phyloP scores from a whole-genome alignment of 2,329 filamentous ascomycete genomes.

The Aureobasidium sp. region DNA sequence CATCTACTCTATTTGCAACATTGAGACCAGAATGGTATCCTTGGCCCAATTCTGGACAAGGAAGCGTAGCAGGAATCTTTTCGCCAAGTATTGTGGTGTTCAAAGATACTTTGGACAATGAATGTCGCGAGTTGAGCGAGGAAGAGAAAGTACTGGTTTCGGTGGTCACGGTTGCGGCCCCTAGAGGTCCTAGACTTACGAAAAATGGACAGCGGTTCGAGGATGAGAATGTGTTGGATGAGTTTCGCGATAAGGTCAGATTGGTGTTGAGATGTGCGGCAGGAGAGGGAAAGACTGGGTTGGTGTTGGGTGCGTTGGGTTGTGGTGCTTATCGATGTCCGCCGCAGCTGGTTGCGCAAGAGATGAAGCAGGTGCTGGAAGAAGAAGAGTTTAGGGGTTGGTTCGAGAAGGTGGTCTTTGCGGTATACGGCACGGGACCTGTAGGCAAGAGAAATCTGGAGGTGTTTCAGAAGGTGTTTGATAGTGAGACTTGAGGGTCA shows the following conservation, averaged over 20 bases:
- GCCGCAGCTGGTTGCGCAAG: neutral
- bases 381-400: slow-evolving; percentile 10
- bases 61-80: neutral
- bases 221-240: neutral
- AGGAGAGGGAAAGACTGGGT: neutral
- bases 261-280: slow-evolving; percentile 1
- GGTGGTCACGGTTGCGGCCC: slow-evolving; percentile 8
- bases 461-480: slow-evolving; percentile 3
- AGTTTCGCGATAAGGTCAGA: neutral
- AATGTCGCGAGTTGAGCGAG: neutral
- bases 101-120: slow-evolving; percentile 4
- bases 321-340: slow-evolving; percentile 13
- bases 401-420: slow-evolving; percentile 14
- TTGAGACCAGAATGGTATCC: slow-evolving; percentile 1
- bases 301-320: slow-evolving; percentile 4
- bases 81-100: neutral
- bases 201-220: neutral
- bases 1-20: neutral
- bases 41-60: neutral
- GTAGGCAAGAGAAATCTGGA: slow-evolving; percentile 5
- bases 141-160: neutral
- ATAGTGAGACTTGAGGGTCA: neutral
- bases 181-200: neutral
- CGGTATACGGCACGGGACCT: neutral
- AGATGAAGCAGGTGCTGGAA: slow-evolving; percentile 3